These are phyloP conservation scores for Heliamphora pulchella DNA, from an alignment of 179 eudicot genomes.

Conservation along the genomic window DNA sequence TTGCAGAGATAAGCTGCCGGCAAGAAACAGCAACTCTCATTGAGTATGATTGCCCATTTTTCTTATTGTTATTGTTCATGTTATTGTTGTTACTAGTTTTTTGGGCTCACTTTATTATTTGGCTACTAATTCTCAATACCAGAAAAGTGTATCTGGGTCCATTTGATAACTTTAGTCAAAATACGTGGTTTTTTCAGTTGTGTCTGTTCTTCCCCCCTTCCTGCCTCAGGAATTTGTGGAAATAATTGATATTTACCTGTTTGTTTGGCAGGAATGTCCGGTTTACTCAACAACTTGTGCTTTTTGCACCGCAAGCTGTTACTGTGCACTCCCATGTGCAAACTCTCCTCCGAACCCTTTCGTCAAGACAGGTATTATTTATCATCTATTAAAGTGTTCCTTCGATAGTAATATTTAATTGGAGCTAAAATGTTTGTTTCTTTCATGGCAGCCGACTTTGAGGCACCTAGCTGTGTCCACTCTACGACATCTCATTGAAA, in stretches of 20 bases:
- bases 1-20: constrained; percentile 87
- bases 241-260: constrained; percentile 4
- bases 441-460: constrained; percentile 69
- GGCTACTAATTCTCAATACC: background rate
- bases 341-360: constrained; percentile 88
- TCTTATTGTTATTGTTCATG: constrained; percentile 6
- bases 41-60: constrained; percentile 55
- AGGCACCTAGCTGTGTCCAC: constrained; percentile 94
- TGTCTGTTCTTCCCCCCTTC: background rate
- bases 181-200: background rate
- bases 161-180: background rate
- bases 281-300: constrained; percentile 94
- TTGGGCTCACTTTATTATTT: background rate
- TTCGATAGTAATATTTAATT: background rate
- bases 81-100: background rate
- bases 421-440: constrained; percentile 15
- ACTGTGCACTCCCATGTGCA: constrained; percentile 88
- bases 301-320: constrained; percentile 96
- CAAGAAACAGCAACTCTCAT: constrained; percentile 83
- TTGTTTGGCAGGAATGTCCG: constrained; percentile 68
- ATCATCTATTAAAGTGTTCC: background rate
- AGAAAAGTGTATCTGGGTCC: background rate
- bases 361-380: constrained; percentile 84
- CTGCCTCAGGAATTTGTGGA: constrained; percentile 1
- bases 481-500: constrained; percentile 92